Percentiles rank a stretch among this genome's conserved stretches.
Evolutionary conservation across 768 basidiomycete genomes (phyloP).

Genomic region (Boletus sp.): DNA sequence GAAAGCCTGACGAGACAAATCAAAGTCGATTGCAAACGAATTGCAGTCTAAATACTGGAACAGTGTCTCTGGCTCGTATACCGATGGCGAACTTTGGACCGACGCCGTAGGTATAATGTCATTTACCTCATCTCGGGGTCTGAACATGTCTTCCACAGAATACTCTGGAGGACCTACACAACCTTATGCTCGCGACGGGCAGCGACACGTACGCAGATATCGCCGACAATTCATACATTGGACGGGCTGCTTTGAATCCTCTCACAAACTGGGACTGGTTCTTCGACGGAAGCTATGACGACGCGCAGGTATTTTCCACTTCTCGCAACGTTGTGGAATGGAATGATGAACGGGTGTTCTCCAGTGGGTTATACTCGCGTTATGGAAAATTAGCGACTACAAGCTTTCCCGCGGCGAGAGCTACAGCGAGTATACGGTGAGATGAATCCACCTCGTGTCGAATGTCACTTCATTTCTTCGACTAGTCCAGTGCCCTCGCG

Average conservation of each 20-base stretch:
- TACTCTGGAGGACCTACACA: conserved; percentile 54
- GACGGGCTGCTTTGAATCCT: conserved; percentile 38
- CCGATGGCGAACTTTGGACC: conserved; percentile 52
- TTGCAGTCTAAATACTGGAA: conserved; percentile 41
- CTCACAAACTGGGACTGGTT: conserved; percentile 42
- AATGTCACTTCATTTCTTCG: conserved; percentile 26
- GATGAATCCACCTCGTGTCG: conserved; percentile 11
- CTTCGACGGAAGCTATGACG: conserved; percentile 49
- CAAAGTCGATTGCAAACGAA: conserved; percentile 24
- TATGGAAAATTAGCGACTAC: conserved; percentile 60
- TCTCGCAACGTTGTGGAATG: background rate
- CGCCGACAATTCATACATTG: conserved; percentile 45
- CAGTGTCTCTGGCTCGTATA: conserved; percentile 39
- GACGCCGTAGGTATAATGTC: conserved; percentile 41
- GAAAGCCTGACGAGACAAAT: background rate
- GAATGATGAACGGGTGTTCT: background rate
- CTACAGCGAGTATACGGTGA: conserved; percentile 18
- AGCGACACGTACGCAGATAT: conserved; percentile 37
- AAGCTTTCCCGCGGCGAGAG: conserved; percentile 38
- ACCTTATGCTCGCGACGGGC: conserved; percentile 52
- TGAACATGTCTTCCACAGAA: conserved; percentile 37
- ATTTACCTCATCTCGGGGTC: background rate
- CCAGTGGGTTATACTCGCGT: conserved; percentile 54
- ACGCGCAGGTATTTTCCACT: conserved; percentile 41
- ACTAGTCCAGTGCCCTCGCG: conserved; percentile 43